Conservation (phyloP, 1,284 basidiomycete species). For the Cryptococcus maquisensis region DNA sequence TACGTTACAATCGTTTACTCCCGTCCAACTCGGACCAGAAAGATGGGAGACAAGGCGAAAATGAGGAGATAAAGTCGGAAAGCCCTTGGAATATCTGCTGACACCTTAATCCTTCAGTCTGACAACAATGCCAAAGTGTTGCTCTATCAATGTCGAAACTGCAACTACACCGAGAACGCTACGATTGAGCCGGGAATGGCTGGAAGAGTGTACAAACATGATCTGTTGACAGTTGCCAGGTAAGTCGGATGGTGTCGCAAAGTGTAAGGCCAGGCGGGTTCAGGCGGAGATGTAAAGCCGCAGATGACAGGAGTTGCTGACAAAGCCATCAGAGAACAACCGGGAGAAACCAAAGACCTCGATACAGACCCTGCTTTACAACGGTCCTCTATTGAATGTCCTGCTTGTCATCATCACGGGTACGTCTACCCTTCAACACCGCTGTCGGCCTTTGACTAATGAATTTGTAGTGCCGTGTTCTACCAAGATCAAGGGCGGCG, state of each 20-base stretch:
- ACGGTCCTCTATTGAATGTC: slow-evolving; percentile 49
- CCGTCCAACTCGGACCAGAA: too few species aligned
- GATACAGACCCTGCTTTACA: slow-evolving; percentile 83
- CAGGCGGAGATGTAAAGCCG: not conserved
- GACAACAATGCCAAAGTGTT: slow-evolving; percentile 81
- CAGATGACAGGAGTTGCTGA: too few species aligned
- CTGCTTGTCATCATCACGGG: slow-evolving; percentile 45
- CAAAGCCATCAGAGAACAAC: slow-evolving; percentile 67
- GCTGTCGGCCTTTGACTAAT: not conserved
- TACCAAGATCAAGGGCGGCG: slow-evolving; percentile 94
- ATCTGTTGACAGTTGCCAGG: slow-evolving; percentile 90
- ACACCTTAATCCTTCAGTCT: slow-evolving; percentile 57
- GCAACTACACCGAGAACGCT: slow-evolving; percentile 78
- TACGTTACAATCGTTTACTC: slow-evolving; percentile 21
- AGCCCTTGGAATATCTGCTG: not conserved
- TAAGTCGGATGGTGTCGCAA: slow-evolving; percentile 50
- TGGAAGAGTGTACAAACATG: slow-evolving; percentile 83
- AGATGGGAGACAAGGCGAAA: too few species aligned
- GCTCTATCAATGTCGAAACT: slow-evolving; percentile 91
- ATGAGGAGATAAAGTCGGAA: too few species aligned
- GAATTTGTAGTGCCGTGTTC: slow-evolving; percentile 68
- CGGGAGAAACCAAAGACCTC: slow-evolving; percentile 84
- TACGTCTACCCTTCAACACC: slow-evolving; percentile 20
- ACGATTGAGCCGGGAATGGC: slow-evolving; percentile 58
- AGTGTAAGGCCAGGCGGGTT: not conserved